These are phyloP conservation scores for Suillus weaverae DNA, from an alignment of 768 basidiomycete species.

Conservation along the genomic window DNA sequence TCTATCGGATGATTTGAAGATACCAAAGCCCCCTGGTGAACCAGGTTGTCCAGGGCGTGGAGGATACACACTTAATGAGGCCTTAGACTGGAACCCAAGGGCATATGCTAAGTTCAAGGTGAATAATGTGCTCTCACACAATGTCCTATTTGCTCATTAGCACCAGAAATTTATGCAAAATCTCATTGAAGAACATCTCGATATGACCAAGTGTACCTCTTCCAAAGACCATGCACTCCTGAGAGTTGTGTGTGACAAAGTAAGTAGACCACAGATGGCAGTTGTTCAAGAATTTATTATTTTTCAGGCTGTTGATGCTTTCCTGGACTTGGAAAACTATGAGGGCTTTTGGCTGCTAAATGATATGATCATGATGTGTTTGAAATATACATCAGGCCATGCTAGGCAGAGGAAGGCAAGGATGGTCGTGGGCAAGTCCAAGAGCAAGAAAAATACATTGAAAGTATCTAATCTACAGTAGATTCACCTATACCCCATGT, in stretches of 20 bases:
- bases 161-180: constrained; percentile 1
- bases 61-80: constrained; percentile 25
- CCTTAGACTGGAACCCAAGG: constrained; percentile 20
- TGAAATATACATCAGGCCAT: constrained; percentile 14
- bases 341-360: constrained; percentile 7
- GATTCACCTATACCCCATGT: background rate
- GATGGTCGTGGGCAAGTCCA: background rate
- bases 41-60: constrained; percentile 23
- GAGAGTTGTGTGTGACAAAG: background rate
- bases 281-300: background rate
- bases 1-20: constrained; percentile 14
- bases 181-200: constrained; percentile 10
- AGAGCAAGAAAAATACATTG: background rate
- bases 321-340: constrained; percentile 16
- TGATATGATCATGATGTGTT: constrained; percentile 16
- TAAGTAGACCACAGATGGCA: background rate
- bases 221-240: background rate
- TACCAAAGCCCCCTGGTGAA: constrained; percentile 27
- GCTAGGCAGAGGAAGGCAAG: constrained; percentile 1
- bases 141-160: background rate
- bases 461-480: background rate
- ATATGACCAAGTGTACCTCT: constrained; percentile 9
- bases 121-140: too few relatives aligned
- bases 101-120: constrained; percentile 20
- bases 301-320: background rate